A percentile compares a stretch with the other conserved stretches of the same genome.
Conservation (phyloP, 495 filamentous ascomycete species). For the Tuber brumale region DNA sequence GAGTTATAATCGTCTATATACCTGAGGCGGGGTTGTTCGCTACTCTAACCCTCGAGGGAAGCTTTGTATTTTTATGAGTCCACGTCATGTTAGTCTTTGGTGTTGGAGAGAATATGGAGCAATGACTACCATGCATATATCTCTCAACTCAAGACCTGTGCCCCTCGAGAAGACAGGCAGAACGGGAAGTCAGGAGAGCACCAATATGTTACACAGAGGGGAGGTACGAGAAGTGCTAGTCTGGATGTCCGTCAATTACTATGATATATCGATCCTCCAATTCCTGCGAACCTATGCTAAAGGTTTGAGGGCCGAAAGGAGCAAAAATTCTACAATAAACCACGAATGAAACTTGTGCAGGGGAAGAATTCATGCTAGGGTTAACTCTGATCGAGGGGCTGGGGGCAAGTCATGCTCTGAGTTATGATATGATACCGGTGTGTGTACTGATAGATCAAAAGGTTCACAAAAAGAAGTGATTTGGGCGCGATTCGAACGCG, state of each 20-base stretch:
- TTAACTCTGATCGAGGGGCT: background rate
- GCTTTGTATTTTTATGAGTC: background rate
- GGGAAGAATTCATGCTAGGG: background rate
- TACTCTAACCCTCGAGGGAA: background rate
- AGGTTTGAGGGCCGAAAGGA: background rate
- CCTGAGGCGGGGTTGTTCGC: background rate
- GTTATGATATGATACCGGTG: no score
- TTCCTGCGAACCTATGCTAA: background rate
- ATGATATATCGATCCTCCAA: background rate
- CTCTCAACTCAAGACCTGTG: background rate
- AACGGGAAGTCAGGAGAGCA: background rate
- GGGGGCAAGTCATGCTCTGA: background rate
- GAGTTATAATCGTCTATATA: background rate
- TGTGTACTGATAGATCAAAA: background rate
- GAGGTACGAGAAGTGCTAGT: background rate
- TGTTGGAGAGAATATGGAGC: no score
- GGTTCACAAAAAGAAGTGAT: background rate
- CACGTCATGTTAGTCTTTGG: background rate
- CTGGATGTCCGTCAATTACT: background rate
- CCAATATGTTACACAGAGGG: background rate
- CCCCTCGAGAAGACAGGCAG: background rate
- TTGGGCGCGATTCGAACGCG: conserved; percentile 21
- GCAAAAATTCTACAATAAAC: background rate
- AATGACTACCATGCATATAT: no score
- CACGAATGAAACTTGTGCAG: background rate